These are phyloP conservation scores for Apium graveolens DNA, from an alignment of 129 eudicot species.

Conservation along the genomic window DNA sequence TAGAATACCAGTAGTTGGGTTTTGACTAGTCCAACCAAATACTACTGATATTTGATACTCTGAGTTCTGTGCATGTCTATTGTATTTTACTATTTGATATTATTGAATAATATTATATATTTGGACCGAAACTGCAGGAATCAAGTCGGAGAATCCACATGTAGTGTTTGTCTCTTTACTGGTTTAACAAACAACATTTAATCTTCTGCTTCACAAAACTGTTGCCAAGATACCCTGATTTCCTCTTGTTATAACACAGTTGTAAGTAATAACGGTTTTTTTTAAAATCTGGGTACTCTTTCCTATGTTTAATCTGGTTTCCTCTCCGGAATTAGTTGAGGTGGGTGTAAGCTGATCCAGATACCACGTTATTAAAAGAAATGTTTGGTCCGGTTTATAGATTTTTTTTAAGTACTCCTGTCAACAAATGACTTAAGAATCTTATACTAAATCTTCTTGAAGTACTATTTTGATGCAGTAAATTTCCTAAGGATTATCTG, in stretches of 20 bases:
- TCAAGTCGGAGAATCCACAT: constrained; percentile 10
- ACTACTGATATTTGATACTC: background rate
- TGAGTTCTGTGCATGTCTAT: constrained; percentile 8
- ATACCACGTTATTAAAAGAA: too few species aligned
- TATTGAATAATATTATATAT: background rate
- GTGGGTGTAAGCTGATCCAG: too few species aligned
- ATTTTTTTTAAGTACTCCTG: too few species aligned
- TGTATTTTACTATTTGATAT: background rate
- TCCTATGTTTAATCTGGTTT: too few species aligned
- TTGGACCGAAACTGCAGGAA: background rate
- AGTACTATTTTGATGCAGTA: background rate
- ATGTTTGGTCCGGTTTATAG: too few species aligned
- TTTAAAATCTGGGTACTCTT: too few species aligned
- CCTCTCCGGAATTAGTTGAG: too few species aligned
- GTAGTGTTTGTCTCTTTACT: background rate
- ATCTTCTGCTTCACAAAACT: background rate
- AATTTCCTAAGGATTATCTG: background rate
- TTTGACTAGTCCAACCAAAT: constrained; percentile 11
- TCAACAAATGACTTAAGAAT: background rate
- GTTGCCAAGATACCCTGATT: background rate
- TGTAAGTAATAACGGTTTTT: too few species aligned
- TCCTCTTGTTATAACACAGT: background rate
- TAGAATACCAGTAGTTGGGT: background rate
- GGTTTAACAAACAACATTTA: background rate
- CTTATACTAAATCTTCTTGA: background rate